Evolutionary conservation across 257 asterid genomes (phyloP).

Genomic region (Capsicum baccatum): DNA sequence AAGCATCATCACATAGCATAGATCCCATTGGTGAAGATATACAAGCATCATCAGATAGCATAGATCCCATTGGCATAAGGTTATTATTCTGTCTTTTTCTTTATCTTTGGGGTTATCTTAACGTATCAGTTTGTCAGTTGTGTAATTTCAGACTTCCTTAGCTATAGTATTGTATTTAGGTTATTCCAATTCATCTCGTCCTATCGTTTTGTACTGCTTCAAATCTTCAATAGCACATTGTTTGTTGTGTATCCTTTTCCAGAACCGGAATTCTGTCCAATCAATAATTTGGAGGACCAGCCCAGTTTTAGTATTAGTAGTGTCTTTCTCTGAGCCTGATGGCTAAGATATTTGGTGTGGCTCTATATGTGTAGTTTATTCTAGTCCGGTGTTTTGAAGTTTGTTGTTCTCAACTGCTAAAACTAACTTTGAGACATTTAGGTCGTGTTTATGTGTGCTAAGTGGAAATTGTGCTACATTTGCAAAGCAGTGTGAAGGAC

Average conservation of each 20-base stretch:
- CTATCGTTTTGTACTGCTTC: not conserved
- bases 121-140: not conserved
- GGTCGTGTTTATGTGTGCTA: not conserved
- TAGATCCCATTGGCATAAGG: constrained; percentile 50
- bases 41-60: constrained; percentile 48
- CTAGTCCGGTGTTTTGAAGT: not conserved
- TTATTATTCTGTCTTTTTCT: constrained; percentile 27
- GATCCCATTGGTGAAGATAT: constrained; percentile 36
- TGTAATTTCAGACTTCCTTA: not conserved
- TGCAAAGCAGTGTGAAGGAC: not conserved
- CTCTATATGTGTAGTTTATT: not conserved
- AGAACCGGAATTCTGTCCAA: not conserved
- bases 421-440: not conserved
- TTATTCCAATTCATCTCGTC: not conserved
- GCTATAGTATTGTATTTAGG: not conserved
- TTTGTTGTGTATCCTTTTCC: constrained; percentile 12
- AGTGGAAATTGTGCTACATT: not conserved
- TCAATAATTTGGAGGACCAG: not conserved
- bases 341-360: not conserved
- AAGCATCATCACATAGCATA: constrained; percentile 47
- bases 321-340: not conserved
- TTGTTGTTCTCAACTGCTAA: not conserved
- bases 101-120: constrained; percentile 21
- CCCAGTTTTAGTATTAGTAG: not conserved
- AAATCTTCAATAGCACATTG: not conserved